Base-by-base conservation (phyloP, 352 stramenopile genomes). In the Phytopythium helicoides region DNA sequence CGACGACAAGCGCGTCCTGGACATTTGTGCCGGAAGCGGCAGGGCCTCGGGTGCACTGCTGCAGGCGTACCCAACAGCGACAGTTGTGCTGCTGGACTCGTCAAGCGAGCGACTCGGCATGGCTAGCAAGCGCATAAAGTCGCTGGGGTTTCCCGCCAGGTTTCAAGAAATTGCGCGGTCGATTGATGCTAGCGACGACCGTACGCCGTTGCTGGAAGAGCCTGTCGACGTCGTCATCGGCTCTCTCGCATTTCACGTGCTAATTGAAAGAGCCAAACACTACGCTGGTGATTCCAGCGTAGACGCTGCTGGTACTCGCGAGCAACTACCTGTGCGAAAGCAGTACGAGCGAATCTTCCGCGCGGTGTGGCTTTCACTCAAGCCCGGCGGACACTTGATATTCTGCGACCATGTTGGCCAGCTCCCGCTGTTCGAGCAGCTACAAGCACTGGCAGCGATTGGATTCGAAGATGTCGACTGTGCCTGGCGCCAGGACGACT, bases 401-500 rank as follows among this genome's bases (percentile, higher is more conserved):
- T 71, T 89, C 48, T 80, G 64, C 14, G 82, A 93, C 50, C 82
- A 93, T 58, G 82, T 93, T 3, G 82, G 77, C 10, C 76, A 87
- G 48, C 49, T 89, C 23, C 23, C 61, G 6, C 63, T 89, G 10
- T 93, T 90, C 47, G 53, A 66, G 38, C 82, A 93, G 38, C 56
- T 93, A 7, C 65, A 83, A 52, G 33, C 69, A 6, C 68, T 93
- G 34, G 54, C 67, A n/a, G 62, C 49, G 7, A 71, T 75, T 2
- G 82, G 82, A 0, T 93, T 90, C 53, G 62, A 79, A 33, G 80
- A 93, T 49, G 72, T 93, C 2, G 82, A 91, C 53, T 87, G 80
- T 26, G 71, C 80, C 34, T 93, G 82, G 82, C 65, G 82, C 25
- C 66, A 89, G 51, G 55, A 58, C n/a, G 82, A 89, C 36, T 91